Conservation (phyloP, 257 asterid genomes). For the Solanum piurae region DNA sequence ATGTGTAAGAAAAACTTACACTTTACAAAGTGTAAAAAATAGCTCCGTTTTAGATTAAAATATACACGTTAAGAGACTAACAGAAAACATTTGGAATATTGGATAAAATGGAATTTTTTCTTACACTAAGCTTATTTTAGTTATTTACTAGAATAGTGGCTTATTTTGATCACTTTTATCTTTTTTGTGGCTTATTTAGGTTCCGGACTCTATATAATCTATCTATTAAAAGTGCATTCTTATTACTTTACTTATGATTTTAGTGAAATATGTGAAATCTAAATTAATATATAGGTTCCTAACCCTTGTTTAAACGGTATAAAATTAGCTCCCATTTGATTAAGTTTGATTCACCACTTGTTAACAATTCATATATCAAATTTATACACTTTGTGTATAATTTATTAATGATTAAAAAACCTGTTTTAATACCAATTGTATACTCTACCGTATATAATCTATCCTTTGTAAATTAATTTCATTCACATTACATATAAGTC, state of each 20-base stretch:
- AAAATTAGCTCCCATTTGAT: background rate
- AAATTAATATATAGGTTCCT: background rate
- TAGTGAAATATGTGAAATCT: background rate
- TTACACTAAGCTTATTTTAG: too few relatives aligned
- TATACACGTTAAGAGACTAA: too few relatives aligned
- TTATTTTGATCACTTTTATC: too few relatives aligned
- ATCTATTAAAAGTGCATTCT: background rate
- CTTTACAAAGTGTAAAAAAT: too few relatives aligned
- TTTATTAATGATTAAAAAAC: too few relatives aligned
- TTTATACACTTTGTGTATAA: background rate
- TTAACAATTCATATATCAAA: background rate
- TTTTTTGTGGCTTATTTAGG: too few relatives aligned
- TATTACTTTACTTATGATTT: background rate
- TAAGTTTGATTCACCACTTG: background rate
- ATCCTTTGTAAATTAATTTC: background rate
- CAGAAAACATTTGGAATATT: too few relatives aligned
- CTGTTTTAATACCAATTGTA: background rate
- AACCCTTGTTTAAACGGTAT: background rate
- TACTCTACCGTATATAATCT: background rate
- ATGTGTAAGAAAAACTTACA: too few relatives aligned
- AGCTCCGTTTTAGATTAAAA: too few relatives aligned
- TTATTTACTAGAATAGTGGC: too few relatives aligned
- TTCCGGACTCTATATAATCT: too few relatives aligned
- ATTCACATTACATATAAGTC: background rate
- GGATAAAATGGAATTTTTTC: too few relatives aligned